These are phyloP conservation scores for Trichopus zeylanicus DNA, from an alignment of 116 monocot species.

Conservation along the genomic window DNA sequence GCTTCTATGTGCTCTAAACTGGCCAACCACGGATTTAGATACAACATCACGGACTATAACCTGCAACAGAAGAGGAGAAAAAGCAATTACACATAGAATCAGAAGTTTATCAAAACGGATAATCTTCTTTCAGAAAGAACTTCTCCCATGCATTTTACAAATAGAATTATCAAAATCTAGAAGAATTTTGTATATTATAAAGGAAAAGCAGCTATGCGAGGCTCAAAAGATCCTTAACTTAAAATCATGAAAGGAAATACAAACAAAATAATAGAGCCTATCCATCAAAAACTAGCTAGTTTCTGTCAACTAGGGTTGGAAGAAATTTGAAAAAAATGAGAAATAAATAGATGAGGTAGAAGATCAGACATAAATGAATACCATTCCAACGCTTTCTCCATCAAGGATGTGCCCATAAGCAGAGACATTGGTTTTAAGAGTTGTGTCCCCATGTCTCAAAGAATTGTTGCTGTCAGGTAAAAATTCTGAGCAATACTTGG, in stretches of 20 bases:
- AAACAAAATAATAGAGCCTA: too few species aligned
- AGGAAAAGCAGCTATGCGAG: too few species aligned
- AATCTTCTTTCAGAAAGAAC: neutral
- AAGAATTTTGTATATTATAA: too few species aligned
- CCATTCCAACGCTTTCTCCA: conserved; percentile 66
- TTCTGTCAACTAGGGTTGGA: too few species aligned
- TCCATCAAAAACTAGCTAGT: too few species aligned
- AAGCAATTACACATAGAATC: neutral
- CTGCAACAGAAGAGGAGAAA: conserved; percentile 14
- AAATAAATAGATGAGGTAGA: neutral
- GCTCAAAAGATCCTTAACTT: neutral
- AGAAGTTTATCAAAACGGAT: neutral
- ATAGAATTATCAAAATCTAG: too few species aligned
- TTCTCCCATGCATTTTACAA: too few species aligned
- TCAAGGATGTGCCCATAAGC: conserved; percentile 24
- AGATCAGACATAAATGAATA: conserved; percentile 16
- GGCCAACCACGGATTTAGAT: conserved; percentile 51
- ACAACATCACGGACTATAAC: conserved; percentile 67
- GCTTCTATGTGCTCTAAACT: conserved; percentile 62
- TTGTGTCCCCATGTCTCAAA: conserved; percentile 28
- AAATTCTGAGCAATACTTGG: conserved; percentile 67
- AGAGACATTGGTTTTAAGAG: conserved; percentile 26
- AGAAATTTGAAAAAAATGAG: neutral
- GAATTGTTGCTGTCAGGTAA: conserved; percentile 39
- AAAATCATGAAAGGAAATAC: neutral